A percentile compares a stretch with the other conserved stretches of the same genome.
These are phyloP conservation scores for Termitomyces heimii DNA, from an alignment of 768 basidiomycete species.

Conservation along the genomic window DNA sequence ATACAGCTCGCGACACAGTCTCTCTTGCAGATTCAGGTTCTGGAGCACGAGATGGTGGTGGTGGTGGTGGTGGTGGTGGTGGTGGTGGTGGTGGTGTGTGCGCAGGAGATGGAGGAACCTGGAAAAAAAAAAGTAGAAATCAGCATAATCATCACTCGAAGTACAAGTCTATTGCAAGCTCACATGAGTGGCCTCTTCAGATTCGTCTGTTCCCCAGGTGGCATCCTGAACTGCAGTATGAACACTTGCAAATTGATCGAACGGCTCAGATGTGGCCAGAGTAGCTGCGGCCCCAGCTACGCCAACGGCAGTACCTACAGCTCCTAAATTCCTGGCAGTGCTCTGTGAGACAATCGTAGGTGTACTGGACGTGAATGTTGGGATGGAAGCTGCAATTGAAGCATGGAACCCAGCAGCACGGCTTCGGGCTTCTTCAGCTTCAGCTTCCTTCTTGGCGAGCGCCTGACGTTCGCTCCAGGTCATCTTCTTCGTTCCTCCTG, in stretches of 20 bases:
- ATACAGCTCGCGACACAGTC: conserved; percentile 18
- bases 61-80: conserved; percentile 31
- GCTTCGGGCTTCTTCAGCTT: conserved; percentile 70
- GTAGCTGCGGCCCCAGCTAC: conserved; percentile 28
- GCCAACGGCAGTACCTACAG: conserved; percentile 24
- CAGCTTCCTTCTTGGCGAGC: conserved; percentile 78
- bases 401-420: conserved; percentile 45
- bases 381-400: conserved; percentile 25
- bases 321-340: conserved; percentile 39
- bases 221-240: conserved; percentile 25
- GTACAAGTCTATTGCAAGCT: conserved; percentile 8
- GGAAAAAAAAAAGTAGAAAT: conserved; percentile 15
- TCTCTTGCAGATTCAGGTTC: conserved; percentile 34
- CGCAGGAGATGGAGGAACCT: conserved; percentile 32
- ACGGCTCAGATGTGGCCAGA: conserved; percentile 22
- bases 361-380: conserved; percentile 38
- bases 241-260: conserved; percentile 15
- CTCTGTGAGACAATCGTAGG: conserved; percentile 33
- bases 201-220: conserved; percentile 24
- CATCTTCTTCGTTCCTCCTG: conserved; percentile 61
- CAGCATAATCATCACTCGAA: conserved; percentile 1
- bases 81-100: no score
- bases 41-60: conserved; percentile 20
- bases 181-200: conserved; percentile 23
- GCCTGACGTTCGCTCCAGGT: conserved; percentile 96